Percentiles rank a stretch among this genome's conserved stretches.
phyloP scores from a whole-genome alignment of 140 eudicot genomes.

The Oenanthe javanica region DNA sequence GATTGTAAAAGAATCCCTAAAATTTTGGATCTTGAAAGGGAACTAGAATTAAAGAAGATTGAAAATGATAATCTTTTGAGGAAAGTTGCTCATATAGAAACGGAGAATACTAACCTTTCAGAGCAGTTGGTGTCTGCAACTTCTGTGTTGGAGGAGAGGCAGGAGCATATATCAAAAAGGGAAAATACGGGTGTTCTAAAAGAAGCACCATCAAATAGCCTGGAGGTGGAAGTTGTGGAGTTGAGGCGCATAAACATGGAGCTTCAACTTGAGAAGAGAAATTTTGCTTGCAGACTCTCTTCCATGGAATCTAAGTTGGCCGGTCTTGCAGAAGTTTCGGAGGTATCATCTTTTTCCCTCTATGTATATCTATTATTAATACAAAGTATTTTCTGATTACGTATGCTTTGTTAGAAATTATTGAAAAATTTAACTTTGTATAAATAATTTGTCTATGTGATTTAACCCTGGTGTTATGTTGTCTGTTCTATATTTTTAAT shows the following conservation, averaged over 20 bases:
- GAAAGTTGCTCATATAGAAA: slow-evolving; percentile 44
- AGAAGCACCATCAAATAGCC: slow-evolving; percentile 14
- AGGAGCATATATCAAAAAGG: slow-evolving; percentile 29
- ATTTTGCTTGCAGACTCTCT: slow-evolving; percentile 62
- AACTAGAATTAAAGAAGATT: slow-evolving; percentile 37
- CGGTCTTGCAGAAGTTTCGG: slow-evolving; percentile 37
- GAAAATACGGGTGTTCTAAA: slow-evolving; percentile 10
- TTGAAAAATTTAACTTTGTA: background rate
- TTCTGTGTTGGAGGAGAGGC: slow-evolving; percentile 26
- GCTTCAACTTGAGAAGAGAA: slow-evolving; percentile 85
- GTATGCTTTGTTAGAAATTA: background rate
- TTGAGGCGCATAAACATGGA: slow-evolving; percentile 78
- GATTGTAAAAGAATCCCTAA: slow-evolving; percentile 45
- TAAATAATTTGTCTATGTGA: background rate
- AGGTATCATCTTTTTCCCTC: slow-evolving; percentile 34
- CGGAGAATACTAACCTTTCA: slow-evolving; percentile 42
- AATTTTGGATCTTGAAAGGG: slow-evolving; percentile 46
- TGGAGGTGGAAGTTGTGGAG: slow-evolving; percentile 76
- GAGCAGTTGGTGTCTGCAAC: slow-evolving; percentile 40
- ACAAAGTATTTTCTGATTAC: background rate
- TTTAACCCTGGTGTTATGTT: background rate
- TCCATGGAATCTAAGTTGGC: slow-evolving; percentile 71
- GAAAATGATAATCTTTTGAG: slow-evolving; percentile 49
- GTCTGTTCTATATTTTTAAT: background rate
- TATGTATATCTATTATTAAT: background rate